Evolutionary conservation across 306 rosid genomes (phyloP).

Genomic region (Acmispon strigosus): DNA sequence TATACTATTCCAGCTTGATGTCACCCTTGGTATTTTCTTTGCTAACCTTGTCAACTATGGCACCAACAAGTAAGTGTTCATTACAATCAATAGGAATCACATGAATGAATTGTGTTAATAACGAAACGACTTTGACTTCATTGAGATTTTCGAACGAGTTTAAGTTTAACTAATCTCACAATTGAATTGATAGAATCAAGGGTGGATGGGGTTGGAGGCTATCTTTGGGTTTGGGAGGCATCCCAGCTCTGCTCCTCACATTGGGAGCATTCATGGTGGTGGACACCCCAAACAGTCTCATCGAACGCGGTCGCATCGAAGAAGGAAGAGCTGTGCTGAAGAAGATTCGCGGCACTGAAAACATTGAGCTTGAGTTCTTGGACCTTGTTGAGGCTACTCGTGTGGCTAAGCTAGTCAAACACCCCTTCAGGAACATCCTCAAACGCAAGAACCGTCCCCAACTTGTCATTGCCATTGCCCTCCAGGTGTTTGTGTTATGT

Average conservation of each 20-base stretch:
- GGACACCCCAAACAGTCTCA: conserved; percentile 85
- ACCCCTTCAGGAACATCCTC: conserved; percentile 72
- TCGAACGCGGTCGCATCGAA: conserved; percentile 74
- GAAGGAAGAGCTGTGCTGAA: conserved; percentile 62
- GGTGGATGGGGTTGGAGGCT: conserved; percentile 98
- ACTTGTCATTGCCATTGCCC: conserved; percentile 54
- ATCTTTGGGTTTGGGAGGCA: conserved; percentile 73
- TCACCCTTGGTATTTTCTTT: conserved; percentile 85
- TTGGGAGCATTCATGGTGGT: conserved; percentile 71
- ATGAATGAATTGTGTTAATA: no score
- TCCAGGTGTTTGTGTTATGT: conserved; percentile 54
- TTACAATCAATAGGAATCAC: no score
- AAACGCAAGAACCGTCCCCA: conserved; percentile 66
- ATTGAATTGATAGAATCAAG: conserved; percentile 34
- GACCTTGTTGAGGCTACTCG: conserved; percentile 76
- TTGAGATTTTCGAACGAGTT: no score
- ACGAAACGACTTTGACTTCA: no score
- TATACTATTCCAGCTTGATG: conserved; percentile 71
- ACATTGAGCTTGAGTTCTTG: conserved; percentile 70
- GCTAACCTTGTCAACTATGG: conserved; percentile 71
- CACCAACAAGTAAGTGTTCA: conserved; percentile 53
- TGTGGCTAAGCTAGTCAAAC: conserved; percentile 56
- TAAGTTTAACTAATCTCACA: no score
- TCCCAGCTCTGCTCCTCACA: conserved; percentile 70
- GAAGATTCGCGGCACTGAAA: conserved; percentile 66